These are phyloP conservation scores for Pichia sp. DNA, from an alignment of 1,139 yeast species.

Conservation along the genomic window DNA sequence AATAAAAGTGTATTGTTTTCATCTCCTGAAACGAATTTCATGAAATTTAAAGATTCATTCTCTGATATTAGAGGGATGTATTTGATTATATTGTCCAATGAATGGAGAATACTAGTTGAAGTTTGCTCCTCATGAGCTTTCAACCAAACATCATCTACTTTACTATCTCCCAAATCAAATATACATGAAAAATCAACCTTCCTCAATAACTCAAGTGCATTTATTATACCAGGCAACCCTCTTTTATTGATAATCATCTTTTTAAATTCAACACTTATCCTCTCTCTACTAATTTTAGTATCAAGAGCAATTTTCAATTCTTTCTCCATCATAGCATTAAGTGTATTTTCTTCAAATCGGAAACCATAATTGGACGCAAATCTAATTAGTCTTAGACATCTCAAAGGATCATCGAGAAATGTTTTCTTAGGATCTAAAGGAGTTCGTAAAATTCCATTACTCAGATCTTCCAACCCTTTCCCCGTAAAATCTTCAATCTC, in stretches of 20 bases:
- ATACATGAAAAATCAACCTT: conserved; percentile 50
- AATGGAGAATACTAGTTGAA: conserved; percentile 6
- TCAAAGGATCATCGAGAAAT: conserved; percentile 85
- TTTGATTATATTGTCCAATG: conserved; percentile 4
- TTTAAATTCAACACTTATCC: conserved; percentile 80
- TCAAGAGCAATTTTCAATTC: conserved; percentile 53
- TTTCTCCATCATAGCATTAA: conserved; percentile 56
- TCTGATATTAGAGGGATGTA: conserved; percentile 1
- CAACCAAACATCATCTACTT: conserved; percentile 18
- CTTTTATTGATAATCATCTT: conserved; percentile 56
- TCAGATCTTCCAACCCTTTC: conserved; percentile 63
- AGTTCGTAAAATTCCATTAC: conserved; percentile 67
- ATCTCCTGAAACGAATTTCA: conserved; percentile 7
- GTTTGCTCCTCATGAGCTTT: conserved; percentile 2
- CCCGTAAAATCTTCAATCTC: conserved; percentile 80
- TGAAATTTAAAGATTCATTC: neutral
- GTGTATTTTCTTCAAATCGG: conserved; percentile 49
- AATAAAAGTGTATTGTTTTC: conserved; percentile 32
- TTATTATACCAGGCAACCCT: conserved; percentile 40
- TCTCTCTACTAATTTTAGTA: conserved; percentile 77
- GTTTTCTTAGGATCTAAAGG: conserved; percentile 83
- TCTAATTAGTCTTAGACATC: conserved; percentile 76
- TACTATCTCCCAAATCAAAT: conserved; percentile 38
- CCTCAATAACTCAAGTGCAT: conserved; percentile 56
- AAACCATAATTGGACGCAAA: conserved; percentile 80